Conservation (phyloP, 768 basidiomycete genomes). For the Podaxis pistillaris region DNA sequence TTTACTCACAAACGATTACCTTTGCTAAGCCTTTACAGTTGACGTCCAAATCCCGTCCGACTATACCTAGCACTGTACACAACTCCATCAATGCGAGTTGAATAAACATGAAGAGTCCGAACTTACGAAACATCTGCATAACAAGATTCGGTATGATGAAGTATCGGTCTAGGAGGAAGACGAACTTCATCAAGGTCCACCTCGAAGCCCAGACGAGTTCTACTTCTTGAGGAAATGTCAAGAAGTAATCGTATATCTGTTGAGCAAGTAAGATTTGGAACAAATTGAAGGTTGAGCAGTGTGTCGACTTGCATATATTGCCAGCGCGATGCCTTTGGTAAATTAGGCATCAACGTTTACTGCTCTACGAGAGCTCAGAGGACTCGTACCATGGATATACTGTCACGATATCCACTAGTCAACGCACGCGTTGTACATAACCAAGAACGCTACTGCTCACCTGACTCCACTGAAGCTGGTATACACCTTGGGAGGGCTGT, state of each 20-base stretch:
- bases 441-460: too few relatives aligned
- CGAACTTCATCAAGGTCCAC: background rate
- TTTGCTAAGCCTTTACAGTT: background rate
- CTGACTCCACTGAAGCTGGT: too few relatives aligned
- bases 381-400: too few relatives aligned
- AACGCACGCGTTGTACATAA: too few relatives aligned
- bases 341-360: too few relatives aligned
- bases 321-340: too few relatives aligned
- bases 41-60: background rate
- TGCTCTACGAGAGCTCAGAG: too few relatives aligned
- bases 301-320: too few relatives aligned
- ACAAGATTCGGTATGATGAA: background rate
- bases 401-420: too few relatives aligned
- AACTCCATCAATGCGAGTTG: background rate
- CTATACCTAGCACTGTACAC: background rate
- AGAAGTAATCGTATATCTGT: background rate
- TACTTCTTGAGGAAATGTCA: background rate
- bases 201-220: background rate
- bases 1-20: background rate
- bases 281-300: too few relatives aligned
- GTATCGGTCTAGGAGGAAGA: background rate
- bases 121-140: background rate
- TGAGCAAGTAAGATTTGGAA: too few relatives aligned
- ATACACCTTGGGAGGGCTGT: too few relatives aligned
- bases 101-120: background rate